Conservation (phyloP, 176 grass and related monocot species). For the Carex kokanica region DNA sequence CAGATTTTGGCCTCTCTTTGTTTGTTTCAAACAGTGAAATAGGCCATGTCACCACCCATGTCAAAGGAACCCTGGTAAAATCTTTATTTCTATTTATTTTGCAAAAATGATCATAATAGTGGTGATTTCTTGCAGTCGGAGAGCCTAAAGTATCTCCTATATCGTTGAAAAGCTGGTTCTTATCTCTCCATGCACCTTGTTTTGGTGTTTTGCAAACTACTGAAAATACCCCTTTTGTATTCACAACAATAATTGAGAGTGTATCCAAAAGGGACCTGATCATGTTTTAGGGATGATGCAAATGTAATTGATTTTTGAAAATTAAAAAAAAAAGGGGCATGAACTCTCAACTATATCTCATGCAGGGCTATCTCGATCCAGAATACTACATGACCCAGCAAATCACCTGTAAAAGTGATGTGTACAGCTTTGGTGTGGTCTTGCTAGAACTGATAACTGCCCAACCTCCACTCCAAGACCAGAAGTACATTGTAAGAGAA, state of each 20-base stretch:
- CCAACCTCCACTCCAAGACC: constrained; percentile 44
- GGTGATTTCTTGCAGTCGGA: too few species aligned
- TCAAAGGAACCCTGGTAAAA: constrained; percentile 84
- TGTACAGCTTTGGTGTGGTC: constrained; percentile 82
- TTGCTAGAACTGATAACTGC: constrained; percentile 65
- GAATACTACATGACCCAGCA: constrained; percentile 88
- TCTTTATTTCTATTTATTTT: not conserved
- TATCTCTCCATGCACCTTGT: not conserved
- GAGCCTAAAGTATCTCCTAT: not conserved
- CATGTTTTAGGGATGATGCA: not conserved
- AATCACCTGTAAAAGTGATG: constrained; percentile 78
- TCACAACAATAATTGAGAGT: not conserved
- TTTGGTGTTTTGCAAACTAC: not conserved
- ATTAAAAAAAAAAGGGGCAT: not conserved
- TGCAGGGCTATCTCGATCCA: constrained; percentile 84
- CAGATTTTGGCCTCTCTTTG: constrained; percentile 85
- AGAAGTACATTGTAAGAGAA: constrained; percentile 58
- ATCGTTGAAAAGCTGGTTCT: not conserved
- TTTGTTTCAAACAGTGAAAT: constrained; percentile 51
- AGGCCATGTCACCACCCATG: constrained; percentile 50
- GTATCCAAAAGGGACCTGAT: not conserved
- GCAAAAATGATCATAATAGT: not conserved
- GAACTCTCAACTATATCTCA: not conserved
- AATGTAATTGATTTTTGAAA: not conserved
- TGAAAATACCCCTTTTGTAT: not conserved